Evolutionary conservation across 75 land plant genomes (phyloP), one percentile per base, ranked within the genome.

Genomic region (Gnetum montanum): DNA sequence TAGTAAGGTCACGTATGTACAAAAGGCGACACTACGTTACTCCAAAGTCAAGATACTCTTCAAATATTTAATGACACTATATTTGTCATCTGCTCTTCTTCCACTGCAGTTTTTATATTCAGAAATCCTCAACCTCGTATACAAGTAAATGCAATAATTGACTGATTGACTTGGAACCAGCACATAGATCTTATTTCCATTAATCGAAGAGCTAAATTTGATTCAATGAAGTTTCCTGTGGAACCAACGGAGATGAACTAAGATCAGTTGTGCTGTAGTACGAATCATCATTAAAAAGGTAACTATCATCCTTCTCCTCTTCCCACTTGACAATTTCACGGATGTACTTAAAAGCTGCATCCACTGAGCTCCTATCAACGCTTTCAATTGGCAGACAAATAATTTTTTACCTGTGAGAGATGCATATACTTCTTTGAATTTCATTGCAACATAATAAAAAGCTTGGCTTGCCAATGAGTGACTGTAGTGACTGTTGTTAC

Each of bases 251-350:
- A 0, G 91, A 85, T 35, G 98, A 86, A 68, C 98, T 94, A 49
- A 90, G 16, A 35, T 94, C 98, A 6, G n/a, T n/a, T n/a, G 95
- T n/a, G n/a, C n/a, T 82, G 58, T 90, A 94, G 47, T 81, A 75
- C 4, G 88, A 90, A 11, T 75, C 79, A 34, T 94, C 98, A 15
- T 74, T n/a, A n/a, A n/a, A 61, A 19, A 38, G 60, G 52, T 70
- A 84, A 60, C 46, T 53, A n/a, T n/a, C n/a, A 26, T 84, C 88
- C 41, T 75, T 88, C 66, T 89, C 86, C 10, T 89, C 96, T 45
- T 85, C 96, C 90, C 90, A 89, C 55, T 82, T 85, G 29, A 94
- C 70, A 34, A 90, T 85, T 58, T 94, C 96, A 59, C 77, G 77
- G 53, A 86, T 79, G 36, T 78, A 94, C 54, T 89, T 93, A 55